Base-by-base conservation (phyloP, 208 protist species). In the Tetramitus jugosus region DNA sequence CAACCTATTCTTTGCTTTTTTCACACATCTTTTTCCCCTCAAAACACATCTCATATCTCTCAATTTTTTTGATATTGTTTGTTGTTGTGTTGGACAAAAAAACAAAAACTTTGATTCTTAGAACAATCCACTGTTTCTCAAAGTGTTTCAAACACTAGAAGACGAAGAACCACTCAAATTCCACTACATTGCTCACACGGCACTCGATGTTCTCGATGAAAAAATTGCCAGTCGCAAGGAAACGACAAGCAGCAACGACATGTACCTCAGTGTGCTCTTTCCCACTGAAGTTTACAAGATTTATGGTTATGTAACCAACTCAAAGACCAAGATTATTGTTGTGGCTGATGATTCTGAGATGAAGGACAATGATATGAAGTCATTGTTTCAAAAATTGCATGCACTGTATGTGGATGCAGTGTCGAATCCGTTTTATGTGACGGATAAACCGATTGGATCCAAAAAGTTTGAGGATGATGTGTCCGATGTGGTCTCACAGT, bases 251-350 rank as follows among this genome's bases (percentile, higher is more conserved):
- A 52, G 37, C 39, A 23, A 29, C 13, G 40, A 45, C n/a, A 74
- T 53, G 42, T 53, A 74, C 26, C 37, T 74, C 1, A 43, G 67
- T n/a, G 17, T 74, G 4, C n/a, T 74, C 23, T 74, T 74, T 37
- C 67, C 67, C 33, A 53, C 67, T 17, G 67, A 74, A 74, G 13
- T 53, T 26, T 74, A 56, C 10, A 74, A 74, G 53, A 43, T 74
- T 62, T 74, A 53, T 52, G 67, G 67, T 40, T 74, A 39, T 35
- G 53, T 74, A n/a, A 74, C 67, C 33, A 74, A 53, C 26, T 53
- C 29, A 40, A 39, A 74, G 7, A 39, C 37, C 2, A 74, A 74
- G 35, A 39, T 74, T 26, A n/a, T 74, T 42, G 31, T 74, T 26
- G 53, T 74, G 14, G 8, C 33, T 35, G 40, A 74, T 53, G 31